Conservation (phyloP, 257 asterid genomes). For the Jaltomata sinuosa region DNA sequence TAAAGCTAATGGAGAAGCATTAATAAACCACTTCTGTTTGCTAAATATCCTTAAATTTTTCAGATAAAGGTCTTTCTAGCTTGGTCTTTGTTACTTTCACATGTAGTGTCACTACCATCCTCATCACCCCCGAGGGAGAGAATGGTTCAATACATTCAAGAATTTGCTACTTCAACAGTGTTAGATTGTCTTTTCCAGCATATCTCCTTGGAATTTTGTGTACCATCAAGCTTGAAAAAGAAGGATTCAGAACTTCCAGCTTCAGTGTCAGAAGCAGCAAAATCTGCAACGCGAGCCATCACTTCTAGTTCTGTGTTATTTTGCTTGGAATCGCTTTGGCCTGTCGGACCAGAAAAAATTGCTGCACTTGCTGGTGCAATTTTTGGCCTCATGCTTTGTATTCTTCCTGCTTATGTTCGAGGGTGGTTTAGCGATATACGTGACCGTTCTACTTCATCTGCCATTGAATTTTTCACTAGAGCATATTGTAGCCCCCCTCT, state of each 20-base stretch:
- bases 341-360: slow-evolving; percentile 57
- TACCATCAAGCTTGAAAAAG: slow-evolving; percentile 52
- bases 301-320: slow-evolving; percentile 48
- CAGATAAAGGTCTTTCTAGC: slow-evolving; percentile 78
- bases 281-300: slow-evolving; percentile 70
- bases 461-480: slow-evolving; percentile 84
- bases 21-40: background rate
- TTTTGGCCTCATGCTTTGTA: slow-evolving; percentile 84
- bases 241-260: slow-evolving; percentile 61
- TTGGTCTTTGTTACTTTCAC: slow-evolving; percentile 85
- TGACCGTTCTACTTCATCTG: slow-evolving; percentile 76
- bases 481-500: slow-evolving; percentile 91
- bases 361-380: slow-evolving; percentile 83
- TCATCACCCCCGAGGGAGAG: slow-evolving; percentile 74
- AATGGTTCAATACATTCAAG: slow-evolving; percentile 76
- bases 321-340: slow-evolving; percentile 73
- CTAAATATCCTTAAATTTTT: slow-evolving; percentile 11
- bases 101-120: slow-evolving; percentile 66
- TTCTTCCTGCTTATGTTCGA: slow-evolving; percentile 96
- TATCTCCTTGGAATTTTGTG: slow-evolving; percentile 60
- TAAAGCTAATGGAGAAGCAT: background rate
- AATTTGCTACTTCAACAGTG: slow-evolving; percentile 52
- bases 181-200: slow-evolving; percentile 88
- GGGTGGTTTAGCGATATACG: slow-evolving; percentile 87
- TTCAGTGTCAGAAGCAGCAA: slow-evolving; percentile 56